Evolutionary conservation across 106 monocot genomes (phyloP).

Genomic region (Dendrobium nobile): DNA sequence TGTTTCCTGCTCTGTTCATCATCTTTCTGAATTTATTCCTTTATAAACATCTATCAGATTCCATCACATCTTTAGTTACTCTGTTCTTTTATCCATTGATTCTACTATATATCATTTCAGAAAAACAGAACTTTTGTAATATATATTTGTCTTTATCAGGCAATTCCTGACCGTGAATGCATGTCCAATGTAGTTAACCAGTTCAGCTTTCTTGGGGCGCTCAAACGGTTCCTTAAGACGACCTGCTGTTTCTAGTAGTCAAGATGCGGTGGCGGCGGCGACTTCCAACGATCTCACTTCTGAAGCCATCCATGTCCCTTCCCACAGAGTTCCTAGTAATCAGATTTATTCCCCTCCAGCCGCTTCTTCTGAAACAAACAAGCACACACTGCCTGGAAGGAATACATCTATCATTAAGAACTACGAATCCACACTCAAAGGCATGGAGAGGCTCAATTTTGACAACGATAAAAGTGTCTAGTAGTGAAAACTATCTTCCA

Average conservation of each 20-base stretch:
- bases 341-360: too few relatives aligned
- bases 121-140: neutral
- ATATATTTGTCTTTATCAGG: slow-evolving; percentile 9
- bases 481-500: neutral
- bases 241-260: slow-evolving; percentile 43
- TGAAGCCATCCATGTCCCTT: slow-evolving; percentile 30
- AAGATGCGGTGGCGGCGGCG: slow-evolving; percentile 9
- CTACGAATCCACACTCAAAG: slow-evolving; percentile 44
- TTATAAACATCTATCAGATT: too few relatives aligned
- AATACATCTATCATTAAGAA: slow-evolving; percentile 24
- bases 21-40: too few relatives aligned
- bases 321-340: slow-evolving; percentile 23
- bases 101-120: too few relatives aligned
- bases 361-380: neutral
- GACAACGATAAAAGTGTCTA: slow-evolving; percentile 18
- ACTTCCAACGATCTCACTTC: slow-evolving; percentile 17
- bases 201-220: slow-evolving; percentile 38
- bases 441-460: slow-evolving; percentile 39
- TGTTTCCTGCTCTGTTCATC: too few relatives aligned
- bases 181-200: slow-evolving; percentile 35
- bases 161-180: slow-evolving; percentile 16
- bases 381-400: slow-evolving; percentile 17
- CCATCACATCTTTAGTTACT: too few relatives aligned
- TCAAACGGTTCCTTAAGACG: slow-evolving; percentile 46
- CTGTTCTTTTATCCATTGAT: too few relatives aligned